A percentile compares a stretch with the other conserved stretches of the same genome.
Evolutionary conservation across 2,329 filamentous ascomycete genomes (phyloP).

Genomic region (Fusarium dimerum): DNA sequence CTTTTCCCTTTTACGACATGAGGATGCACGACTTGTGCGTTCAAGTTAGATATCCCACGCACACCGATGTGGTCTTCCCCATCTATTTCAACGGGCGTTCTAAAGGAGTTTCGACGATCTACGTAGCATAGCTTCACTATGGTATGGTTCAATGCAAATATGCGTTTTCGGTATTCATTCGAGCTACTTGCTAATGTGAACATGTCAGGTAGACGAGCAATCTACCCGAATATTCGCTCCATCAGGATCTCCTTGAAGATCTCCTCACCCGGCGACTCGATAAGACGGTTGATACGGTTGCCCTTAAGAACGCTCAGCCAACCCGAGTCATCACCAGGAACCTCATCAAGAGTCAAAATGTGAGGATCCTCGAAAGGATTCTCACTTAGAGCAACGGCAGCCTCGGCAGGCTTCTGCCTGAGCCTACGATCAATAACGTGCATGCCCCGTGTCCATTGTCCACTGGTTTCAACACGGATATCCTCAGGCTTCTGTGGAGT

Average conservation of each 20-base stretch:
- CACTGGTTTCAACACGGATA: constrained; percentile 83
- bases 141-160: constrained; percentile 15
- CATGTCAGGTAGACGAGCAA: not conserved
- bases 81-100: constrained; percentile 20
- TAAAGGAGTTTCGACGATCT: constrained; percentile 31
- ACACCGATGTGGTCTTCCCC: not conserved
- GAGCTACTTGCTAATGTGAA: constrained; percentile 19
- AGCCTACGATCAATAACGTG: constrained; percentile 77
- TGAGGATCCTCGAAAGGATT: constrained; percentile 42
- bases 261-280: constrained; percentile 67
- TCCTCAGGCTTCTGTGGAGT: constrained; percentile 67
- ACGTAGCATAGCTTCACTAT: constrained; percentile 24
- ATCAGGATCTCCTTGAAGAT: constrained; percentile 67
- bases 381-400: constrained; percentile 41
- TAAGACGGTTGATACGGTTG: constrained; percentile 78
- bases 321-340: constrained; percentile 69
- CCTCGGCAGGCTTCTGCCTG: constrained; percentile 53
- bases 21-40: constrained; percentile 16
- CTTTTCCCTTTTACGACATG: constrained; percentile 19
- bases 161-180: constrained; percentile 11
- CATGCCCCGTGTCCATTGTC: constrained; percentile 95
- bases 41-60: not conserved
- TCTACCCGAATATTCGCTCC: constrained; percentile 60
- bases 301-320: constrained; percentile 77
- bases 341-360: constrained; percentile 46